Evolutionary conservation across 2,329 filamentous ascomycete species (phyloP).

Genomic region (Triangularia setosa): DNA sequence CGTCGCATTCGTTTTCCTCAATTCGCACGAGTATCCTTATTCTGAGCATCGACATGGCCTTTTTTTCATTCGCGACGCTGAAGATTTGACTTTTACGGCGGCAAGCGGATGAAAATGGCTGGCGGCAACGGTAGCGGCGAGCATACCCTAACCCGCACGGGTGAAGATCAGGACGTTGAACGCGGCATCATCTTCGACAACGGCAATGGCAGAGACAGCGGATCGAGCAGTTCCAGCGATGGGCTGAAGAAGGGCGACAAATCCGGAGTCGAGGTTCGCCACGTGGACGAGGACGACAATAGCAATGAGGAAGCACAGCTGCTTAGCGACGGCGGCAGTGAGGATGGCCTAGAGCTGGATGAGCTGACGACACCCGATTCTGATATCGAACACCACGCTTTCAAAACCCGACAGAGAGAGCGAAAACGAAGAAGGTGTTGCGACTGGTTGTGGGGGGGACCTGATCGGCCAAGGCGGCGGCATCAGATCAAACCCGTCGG

Average conservation of each 20-base stretch:
- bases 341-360: neutral
- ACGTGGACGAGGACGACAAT: neutral
- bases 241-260: neutral
- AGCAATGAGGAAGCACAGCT: conserved; percentile 1
- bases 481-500: neutral
- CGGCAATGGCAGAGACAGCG: neutral
- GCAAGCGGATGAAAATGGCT: neutral
- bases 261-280: neutral
- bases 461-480: neutral
- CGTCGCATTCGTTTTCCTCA: neutral
- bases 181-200: neutral
- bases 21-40: too few relatives aligned
- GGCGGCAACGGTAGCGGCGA: neutral
- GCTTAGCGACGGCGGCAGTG: neutral
- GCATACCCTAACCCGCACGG: neutral
- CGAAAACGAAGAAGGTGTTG: neutral
- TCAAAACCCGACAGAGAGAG: neutral
- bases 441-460: neutral
- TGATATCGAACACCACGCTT: neutral
- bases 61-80: neutral
- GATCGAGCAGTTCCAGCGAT: neutral
- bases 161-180: neutral
- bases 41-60: neutral
- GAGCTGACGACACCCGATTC: neutral
- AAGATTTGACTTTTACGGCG: neutral